Evolutionary conservation across 768 basidiomycete species (phyloP), one percentile per base, ranked within the genome.

Genomic region (Hebeloma cylindrosporum): DNA sequence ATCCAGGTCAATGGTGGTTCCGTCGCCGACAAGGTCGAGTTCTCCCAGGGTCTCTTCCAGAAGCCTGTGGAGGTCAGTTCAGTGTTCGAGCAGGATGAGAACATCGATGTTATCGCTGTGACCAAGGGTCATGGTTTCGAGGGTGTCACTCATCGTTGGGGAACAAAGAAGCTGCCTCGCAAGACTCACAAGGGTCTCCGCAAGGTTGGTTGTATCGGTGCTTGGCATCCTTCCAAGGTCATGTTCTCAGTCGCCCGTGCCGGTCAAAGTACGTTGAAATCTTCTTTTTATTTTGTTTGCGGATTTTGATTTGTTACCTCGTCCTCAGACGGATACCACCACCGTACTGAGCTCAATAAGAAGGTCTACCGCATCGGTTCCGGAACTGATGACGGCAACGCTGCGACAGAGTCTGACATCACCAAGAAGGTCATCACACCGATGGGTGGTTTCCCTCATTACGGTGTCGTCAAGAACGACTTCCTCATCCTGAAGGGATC

Each of bases 211-310:
- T 95, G 93, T 80, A 93, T 94, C 57, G 93, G 93, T 72, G 93
- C 93, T 65, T 95, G 92, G 92, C 93, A 95, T 79, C 93, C 93
- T 66, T 88, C 86, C 61, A 96, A 95, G 75, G 96, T 99, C 82
- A 98, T 98, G 95, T 98, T 93, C 84, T 94, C 93, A n/a, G 96
- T 99, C 60, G 96, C 94, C 50, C 94, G 96, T 79, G 94, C 96
- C 58, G 96, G 96, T 90, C 95, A 97, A 88, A 90, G 88, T 92
- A 68, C 59, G 91, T 77, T 26, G 37, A 7, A 32, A 31, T n/a
- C 7, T 17, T 28, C 46, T 16, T 23, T 13, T 3, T 14, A 14
- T 4, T 9, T n/a, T 29, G 25, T 33, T 13, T 34, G 31, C 40
- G 8, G 25, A 43, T 16, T 40, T 27, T 62, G 29, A 37, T 47